Evolutionary conservation across 1,284 basidiomycete species (phyloP).

Genomic region (Testicularia cyperi): DNA sequence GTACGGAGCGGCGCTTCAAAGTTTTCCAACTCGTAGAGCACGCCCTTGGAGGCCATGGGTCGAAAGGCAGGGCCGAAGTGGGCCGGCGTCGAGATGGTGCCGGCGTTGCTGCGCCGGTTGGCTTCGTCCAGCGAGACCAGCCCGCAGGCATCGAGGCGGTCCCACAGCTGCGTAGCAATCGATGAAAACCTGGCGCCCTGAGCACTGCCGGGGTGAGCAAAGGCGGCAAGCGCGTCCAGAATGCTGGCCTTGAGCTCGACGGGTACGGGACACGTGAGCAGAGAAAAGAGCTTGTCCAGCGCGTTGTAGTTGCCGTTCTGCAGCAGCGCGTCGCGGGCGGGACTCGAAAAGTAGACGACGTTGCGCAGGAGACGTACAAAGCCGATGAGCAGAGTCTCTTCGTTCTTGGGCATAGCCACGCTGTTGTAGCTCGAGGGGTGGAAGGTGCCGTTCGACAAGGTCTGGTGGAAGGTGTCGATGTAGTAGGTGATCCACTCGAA

Average conservation of each 20-base stretch:
- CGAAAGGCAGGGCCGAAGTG: conserved; percentile 27
- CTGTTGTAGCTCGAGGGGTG: conserved; percentile 30
- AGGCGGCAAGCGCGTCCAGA: conserved; percentile 79
- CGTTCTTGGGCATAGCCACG: conserved; percentile 68
- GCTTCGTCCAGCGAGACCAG: conserved; percentile 19
- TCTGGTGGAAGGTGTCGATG: conserved; percentile 49
- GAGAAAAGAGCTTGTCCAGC: conserved; percentile 71
- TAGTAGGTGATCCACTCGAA: conserved; percentile 59
- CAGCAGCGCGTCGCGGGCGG: conserved; percentile 76
- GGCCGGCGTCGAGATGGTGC: neutral
- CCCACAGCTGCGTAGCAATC: conserved; percentile 79
- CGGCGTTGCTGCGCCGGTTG: conserved; percentile 5
- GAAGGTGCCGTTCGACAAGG: conserved; percentile 24
- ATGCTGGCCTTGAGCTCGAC: conserved; percentile 88
- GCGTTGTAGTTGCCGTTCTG: conserved; percentile 72
- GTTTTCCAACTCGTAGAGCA: conserved; percentile 72
- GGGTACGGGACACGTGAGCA: conserved; percentile 63
- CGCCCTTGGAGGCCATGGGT: conserved; percentile 41
- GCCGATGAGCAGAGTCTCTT: conserved; percentile 75
- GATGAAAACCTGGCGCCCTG: conserved; percentile 56
- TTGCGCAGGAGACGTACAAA: conserved; percentile 79
- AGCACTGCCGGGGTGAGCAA: conserved; percentile 61
- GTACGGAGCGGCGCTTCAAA: conserved; percentile 75
- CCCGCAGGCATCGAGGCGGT: conserved; percentile 70
- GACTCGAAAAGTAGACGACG: conserved; percentile 75